Evolutionary conservation across 257 asterid species (phyloP), one percentile per base, ranked within the genome.

Genomic region (Primulina tabacum): DNA sequence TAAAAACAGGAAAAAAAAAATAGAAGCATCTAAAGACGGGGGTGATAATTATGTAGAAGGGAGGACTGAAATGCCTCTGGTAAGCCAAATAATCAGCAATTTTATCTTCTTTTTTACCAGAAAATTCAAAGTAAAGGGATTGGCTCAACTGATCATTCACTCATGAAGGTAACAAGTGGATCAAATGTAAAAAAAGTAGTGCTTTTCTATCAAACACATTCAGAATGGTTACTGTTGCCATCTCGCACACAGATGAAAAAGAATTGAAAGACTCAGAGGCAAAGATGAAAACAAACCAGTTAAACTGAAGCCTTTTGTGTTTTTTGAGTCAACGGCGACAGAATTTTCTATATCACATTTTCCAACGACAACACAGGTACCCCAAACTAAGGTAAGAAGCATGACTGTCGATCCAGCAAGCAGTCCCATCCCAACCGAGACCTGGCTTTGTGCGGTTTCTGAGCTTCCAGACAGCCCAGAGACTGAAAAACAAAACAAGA

Each of bases 401-500:
- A 93, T 86, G 72, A 93, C 96, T 2, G 97, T 90, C 16, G 99
- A 93, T 34, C 99, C 99, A 67, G 99, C 99, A 32, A 90, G 73
- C 78, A 93, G 84, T n/a, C 96, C 99, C 82, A 93, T 90, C 67
- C 97, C 99, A 17, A 90, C 96, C 2, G 96, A 91, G 24, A 93
- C 99, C 84, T 93, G 97, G 76, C 90, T 81, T 81, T 90, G 99
- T 20, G 97, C 99, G 53, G 78, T 79, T 74, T 92, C 95, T 8
- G 66, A 7, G 80, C 79, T 82, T 74, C 97, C 96, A 11, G 96
- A 85, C 68, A 93, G 68, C 68, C 99, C 97, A 35, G 99, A 93
- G 43, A 90, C 99, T 93, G 86, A 67, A 78, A 43, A 76, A 69
- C 5, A 29, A 28, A 60, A 53, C 4, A 37, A 33, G 34, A 62